Evolutionary conservation across 257 asterid species (phyloP).

Genomic region (Plantago ovata): DNA sequence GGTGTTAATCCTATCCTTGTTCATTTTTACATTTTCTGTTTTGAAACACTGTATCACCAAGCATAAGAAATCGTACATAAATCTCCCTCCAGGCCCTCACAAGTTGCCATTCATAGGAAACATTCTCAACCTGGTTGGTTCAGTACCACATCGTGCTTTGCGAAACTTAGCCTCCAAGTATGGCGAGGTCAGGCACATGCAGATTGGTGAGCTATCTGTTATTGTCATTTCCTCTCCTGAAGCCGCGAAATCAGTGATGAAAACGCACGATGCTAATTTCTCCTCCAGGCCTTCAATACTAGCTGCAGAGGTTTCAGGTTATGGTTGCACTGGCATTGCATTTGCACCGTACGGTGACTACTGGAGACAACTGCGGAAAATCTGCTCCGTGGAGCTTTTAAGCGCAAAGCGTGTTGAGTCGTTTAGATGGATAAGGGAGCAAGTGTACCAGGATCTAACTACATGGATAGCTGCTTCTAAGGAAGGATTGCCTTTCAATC

Average conservation of each 20-base stretch:
- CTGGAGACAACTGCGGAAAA: constrained; percentile 33
- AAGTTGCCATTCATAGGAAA: constrained; percentile 33
- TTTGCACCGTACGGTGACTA: constrained; percentile 28
- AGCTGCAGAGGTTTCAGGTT: constrained; percentile 17
- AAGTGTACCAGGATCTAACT: constrained; percentile 8
- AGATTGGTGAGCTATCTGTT: constrained; percentile 28
- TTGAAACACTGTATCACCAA: constrained; percentile 6
- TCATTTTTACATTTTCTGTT: constrained; percentile 11
- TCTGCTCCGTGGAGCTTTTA: constrained; percentile 24
- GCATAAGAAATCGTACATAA: neutral
- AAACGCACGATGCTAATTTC: constrained; percentile 30
- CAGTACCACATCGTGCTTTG: constrained; percentile 23
- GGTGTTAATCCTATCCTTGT: neutral
- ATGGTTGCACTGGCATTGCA: constrained; percentile 8
- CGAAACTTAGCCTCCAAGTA: constrained; percentile 23
- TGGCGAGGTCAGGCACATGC: constrained; percentile 36
- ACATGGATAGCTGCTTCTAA: constrained; percentile 19
- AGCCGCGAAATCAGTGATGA: constrained; percentile 29
- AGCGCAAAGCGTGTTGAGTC: constrained; percentile 21
- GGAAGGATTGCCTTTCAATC: constrained; percentile 20
- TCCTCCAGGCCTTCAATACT: constrained; percentile 32
- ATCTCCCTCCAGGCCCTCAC: constrained; percentile 35
- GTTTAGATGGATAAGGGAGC: constrained; percentile 18
- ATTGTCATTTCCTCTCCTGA: constrained; percentile 31
- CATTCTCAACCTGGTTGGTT: constrained; percentile 29